Evolutionary conservation across 1,284 basidiomycete genomes (phyloP), one percentile per base, ranked within the genome.

Genomic region (Cutaneotrichosporon sp.): DNA sequence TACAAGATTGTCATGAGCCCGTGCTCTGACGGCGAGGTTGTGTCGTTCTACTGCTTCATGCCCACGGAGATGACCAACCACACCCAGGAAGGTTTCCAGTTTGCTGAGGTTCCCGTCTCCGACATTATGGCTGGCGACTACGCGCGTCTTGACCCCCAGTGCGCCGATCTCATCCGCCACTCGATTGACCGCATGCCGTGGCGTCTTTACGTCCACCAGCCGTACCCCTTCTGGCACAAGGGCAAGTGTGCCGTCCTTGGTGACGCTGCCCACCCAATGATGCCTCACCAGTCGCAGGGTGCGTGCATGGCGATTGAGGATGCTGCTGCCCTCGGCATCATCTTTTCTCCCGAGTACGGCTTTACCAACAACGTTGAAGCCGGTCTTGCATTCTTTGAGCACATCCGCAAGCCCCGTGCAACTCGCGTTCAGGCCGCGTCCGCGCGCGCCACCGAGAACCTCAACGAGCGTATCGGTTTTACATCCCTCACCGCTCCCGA

Each of bases 1-100:
- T 74, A 72, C 65, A 76, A 76, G 63, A 73, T 76, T 46, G 74
- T 76, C 57, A 72, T 75, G 69, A 61, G 59, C 40, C 73, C 73
- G 1, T 73, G 71, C 52, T 64, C 66, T 4, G 67, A 58, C 36
- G 69, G 66, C 39, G 62, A 70, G 33, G 49, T 75, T 45, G 65
- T 75, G 18, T 74, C 71, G 13, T 76, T 76, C 66, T 76, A 76
- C 58, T 63, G 64, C 61, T 68, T 71, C 58, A 67, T 66, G 61
- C 66, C 67, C 2, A 63, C 67, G 48, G 70, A 76, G 44, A 52
- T 74, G 46, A 70, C 74, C 18, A 70, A 69, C 58, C 73, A 74
- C 55, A 72, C 69, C 37, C 63, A 72, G 47, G 74, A 76, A 51
- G 74, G 74, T n/a, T 76, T 75, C 61, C 49, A 59, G 8, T 72